A percentile compares a stretch with the other conserved stretches of the same genome.
Conservation (phyloP, 805 yeast species). For the Candida piceae region DNA sequence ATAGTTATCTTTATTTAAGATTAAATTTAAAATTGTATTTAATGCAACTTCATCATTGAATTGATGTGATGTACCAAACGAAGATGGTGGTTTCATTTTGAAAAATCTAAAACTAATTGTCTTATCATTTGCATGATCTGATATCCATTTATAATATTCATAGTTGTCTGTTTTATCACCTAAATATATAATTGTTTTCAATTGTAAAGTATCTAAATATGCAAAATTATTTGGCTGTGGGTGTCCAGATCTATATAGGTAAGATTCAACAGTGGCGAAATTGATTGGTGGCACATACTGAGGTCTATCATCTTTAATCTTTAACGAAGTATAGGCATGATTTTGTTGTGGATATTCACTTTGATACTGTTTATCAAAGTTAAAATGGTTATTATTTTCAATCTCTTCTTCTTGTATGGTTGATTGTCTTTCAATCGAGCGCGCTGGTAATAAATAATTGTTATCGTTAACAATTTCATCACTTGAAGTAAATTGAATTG, state of each 20-base stretch:
- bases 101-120: constrained; percentile 53
- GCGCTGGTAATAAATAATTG: no score
- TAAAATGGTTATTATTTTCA: no score
- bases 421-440: no score
- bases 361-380: neutral
- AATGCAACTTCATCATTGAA: constrained; percentile 56
- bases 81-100: constrained; percentile 53
- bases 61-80: constrained; percentile 52
- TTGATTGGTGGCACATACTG: constrained; percentile 83
- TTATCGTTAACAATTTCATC: no score
- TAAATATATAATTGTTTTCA: constrained; percentile 76
- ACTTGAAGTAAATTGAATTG: no score
- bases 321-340: constrained; percentile 27
- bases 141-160: constrained; percentile 69
- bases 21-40: constrained; percentile 48
- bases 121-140: constrained; percentile 29
- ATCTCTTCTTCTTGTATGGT: no score
- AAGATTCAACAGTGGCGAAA: constrained; percentile 82
- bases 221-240: constrained; percentile 84
- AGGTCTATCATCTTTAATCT: constrained; percentile 27
- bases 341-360: neutral
- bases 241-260: constrained; percentile 87
- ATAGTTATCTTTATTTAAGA: constrained; percentile 63
- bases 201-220: constrained; percentile 63
- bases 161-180: constrained; percentile 69